Evolutionary conservation across 75 land plant species (phyloP), one percentile per base, ranked within the genome.

Genomic region (Gnetum montanum): DNA sequence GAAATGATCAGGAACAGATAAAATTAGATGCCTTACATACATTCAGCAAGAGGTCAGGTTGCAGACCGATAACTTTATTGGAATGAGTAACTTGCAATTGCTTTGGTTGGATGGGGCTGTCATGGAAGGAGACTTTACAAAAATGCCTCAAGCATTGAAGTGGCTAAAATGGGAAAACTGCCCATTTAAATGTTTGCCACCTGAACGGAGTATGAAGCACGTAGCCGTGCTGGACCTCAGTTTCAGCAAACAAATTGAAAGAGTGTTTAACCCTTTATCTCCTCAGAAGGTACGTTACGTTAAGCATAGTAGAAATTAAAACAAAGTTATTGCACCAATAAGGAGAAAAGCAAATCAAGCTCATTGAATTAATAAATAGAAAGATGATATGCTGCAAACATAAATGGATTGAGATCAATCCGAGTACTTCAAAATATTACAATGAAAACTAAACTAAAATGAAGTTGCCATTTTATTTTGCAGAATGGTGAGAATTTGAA

Each of bases 151-250:
- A 53, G 25, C 31, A 28, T 30, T 53, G 2, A 53, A 53, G 34
- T 53, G 55, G 55, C 12, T 53, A 36, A 53, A 26, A 53, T 53
- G 55, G 55, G 37, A 53, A 53, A 53, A 53, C 37, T 53, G 55
- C 37, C 55, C 55, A n/a, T 36, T 34, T 20, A 53, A 53, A 33
- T 53, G 12, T 25, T n/a, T 53, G 16, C 55, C 55, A 22, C 20
- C 36, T 33, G 55, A 53, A 53, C 34, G 55, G 55, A 53, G 22
- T 53, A 34, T 53, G 55, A 31, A 34, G 37, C 55, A 33, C 34
- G 25, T 53, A 22, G 55, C 29, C n/a, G 55, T 52, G 0, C 36
- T 52, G 22, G 55, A 52, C 33, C 22, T 52, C 20, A 52, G 55
- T n/a, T 52, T 52, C 55, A 31, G 35, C 29, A 18, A 33, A 52